A percentile compares a stretch with the other conserved stretches of the same genome.
Conservation (phyloP, 1,284 basidiomycete genomes). For the Phellopilus nigrolimitatus region DNA sequence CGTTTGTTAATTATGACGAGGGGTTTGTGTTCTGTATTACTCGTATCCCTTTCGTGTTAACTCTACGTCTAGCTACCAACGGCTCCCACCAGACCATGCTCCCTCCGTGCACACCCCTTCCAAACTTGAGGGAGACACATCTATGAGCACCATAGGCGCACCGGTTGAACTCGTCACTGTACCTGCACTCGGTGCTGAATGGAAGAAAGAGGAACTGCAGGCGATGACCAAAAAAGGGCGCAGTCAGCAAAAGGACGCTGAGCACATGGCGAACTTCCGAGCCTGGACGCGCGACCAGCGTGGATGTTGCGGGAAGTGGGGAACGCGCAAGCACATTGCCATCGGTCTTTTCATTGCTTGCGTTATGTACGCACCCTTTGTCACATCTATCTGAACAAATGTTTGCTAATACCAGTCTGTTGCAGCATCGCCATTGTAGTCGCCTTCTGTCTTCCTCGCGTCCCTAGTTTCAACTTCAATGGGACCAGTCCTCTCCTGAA, state of each 20-base stretch:
- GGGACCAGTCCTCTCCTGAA: conserved; percentile 48
- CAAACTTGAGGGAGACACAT: conserved; percentile 36
- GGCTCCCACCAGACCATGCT: conserved; percentile 21
- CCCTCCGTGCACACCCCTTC: conserved; percentile 20
- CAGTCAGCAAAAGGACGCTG: conserved; percentile 53
- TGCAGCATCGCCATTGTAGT: conserved; percentile 63
- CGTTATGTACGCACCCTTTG: conserved; percentile 49
- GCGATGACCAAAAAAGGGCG: conserved; percentile 68
- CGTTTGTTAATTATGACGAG: conserved; percentile 41
- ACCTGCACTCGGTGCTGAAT: conserved; percentile 82
- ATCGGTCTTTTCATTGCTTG: conserved; percentile 61
- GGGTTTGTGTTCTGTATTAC: conserved; percentile 21
- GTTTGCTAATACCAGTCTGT: conserved; percentile 15
- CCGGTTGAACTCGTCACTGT: conserved; percentile 83
- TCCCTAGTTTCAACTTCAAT: conserved; percentile 66
- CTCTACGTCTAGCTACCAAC: conserved; percentile 28
- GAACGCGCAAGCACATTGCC: conserved; percentile 66
- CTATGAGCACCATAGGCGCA: conserved; percentile 25
- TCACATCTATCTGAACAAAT: background rate
- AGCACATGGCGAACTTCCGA: conserved; percentile 52
- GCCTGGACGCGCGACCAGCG: conserved; percentile 69
- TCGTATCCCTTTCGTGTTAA: conserved; percentile 7
- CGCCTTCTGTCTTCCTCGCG: conserved; percentile 75
- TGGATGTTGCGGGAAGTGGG: conserved; percentile 73
- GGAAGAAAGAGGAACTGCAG: conserved; percentile 72